These are phyloP conservation scores for Diplodia intermedia DNA, from an alignment of 2,329 filamentous ascomycete genomes.

Conservation along the genomic window DNA sequence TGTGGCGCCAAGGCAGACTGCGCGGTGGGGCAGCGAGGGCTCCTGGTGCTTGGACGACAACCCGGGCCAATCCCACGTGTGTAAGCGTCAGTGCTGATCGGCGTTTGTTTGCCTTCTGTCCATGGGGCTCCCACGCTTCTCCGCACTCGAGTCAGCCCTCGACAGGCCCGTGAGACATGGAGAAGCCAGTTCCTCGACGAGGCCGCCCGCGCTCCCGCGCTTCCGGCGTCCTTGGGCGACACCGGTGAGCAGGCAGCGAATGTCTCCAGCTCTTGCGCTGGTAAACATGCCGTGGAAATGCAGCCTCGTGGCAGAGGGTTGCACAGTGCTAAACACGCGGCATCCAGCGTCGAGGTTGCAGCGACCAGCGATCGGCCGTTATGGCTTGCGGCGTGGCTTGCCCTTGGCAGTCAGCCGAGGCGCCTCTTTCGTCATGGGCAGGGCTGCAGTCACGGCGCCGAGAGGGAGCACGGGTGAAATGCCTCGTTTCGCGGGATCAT, in stretches of 20 bases:
- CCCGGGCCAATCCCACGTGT: not conserved
- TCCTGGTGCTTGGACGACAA: not conserved
- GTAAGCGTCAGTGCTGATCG: not conserved
- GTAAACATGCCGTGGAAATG: not conserved
- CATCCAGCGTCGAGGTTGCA: slow-evolving; percentile 27
- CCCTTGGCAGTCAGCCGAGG: slow-evolving; percentile 24
- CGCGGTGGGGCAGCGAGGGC: slow-evolving; percentile 7
- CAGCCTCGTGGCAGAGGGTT: slow-evolving; percentile 27
- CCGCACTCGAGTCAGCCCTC: slow-evolving; percentile 21
- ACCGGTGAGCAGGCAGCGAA: not conserved
- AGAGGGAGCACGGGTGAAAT: slow-evolving; percentile 1
- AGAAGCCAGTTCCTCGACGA: not conserved
- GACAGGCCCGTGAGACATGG: slow-evolving; percentile 3
- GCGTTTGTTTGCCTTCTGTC: slow-evolving; percentile 17
- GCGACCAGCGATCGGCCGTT: slow-evolving; percentile 29
- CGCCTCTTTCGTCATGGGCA: slow-evolving; percentile 26
- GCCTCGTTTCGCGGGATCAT: not conserved
- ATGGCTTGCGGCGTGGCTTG: slow-evolving; percentile 28
- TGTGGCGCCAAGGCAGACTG: slow-evolving; percentile 20
- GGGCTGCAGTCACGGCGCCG: not conserved
- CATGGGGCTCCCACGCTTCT: slow-evolving; percentile 18
- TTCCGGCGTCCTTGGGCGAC: not conserved
- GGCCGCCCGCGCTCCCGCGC: slow-evolving; percentile 8
- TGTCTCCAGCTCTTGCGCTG: not conserved
- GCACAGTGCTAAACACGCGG: slow-evolving; percentile 25